Evolutionary conservation across 331 rosid genomes (phyloP).

Genomic region (Arachis monticola): DNA sequence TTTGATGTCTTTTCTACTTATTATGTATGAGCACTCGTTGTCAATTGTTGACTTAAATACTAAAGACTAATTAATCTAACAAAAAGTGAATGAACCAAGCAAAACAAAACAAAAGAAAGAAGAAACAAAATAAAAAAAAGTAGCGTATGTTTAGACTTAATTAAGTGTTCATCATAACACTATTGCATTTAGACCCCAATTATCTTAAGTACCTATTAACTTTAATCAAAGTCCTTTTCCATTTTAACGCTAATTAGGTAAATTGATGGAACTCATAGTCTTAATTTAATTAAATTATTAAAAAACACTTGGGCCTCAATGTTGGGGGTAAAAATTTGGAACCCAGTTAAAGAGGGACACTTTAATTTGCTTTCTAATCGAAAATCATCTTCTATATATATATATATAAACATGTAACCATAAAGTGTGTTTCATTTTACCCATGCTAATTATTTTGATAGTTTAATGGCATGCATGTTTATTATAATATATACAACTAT

Average conservation of each 20-base stretch:
- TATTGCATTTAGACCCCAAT: conserved; percentile 36
- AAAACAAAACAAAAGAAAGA: conserved; percentile 31
- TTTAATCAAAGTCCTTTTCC: conserved; percentile 36
- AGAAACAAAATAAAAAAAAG: too few relatives aligned
- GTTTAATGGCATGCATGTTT: conserved; percentile 16
- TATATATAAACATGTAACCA: conserved; percentile 7
- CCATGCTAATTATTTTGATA: conserved; percentile 30
- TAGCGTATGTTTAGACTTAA: conserved; percentile 12
- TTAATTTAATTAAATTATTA: neutral
- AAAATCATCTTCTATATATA: neutral
- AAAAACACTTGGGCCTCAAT: conserved; percentile 27
- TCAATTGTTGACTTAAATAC: conserved; percentile 42
- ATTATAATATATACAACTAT: neutral
- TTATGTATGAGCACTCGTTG: conserved; percentile 33
- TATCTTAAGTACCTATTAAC: conserved; percentile 29
- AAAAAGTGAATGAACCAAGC: conserved; percentile 34
- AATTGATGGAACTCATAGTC: conserved; percentile 1
- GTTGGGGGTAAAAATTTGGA: conserved; percentile 17
- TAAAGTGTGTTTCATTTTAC: neutral
- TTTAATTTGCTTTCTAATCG: neutral
- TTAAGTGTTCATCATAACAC: conserved; percentile 10
- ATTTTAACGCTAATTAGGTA: conserved; percentile 27
- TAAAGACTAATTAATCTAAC: conserved; percentile 12
- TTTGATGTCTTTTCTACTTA: neutral
- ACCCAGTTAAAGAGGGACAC: conserved; percentile 24